Base-by-base conservation (phyloP, 2,329 filamentous ascomycete species). In the Cladorrhinum sp. region DNA sequence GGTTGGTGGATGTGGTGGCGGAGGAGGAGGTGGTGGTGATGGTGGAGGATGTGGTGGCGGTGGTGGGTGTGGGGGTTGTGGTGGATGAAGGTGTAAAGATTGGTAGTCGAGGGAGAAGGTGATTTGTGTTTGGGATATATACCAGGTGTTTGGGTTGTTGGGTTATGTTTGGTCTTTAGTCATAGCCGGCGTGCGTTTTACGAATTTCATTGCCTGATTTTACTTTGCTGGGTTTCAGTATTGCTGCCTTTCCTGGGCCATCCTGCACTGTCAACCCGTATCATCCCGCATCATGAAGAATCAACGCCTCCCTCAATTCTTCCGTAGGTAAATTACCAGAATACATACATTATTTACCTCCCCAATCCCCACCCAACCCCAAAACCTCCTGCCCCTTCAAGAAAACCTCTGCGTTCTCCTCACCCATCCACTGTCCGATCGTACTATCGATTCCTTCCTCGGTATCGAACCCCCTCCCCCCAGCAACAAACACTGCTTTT, bases 341-440 rank as follows among this genome's bases (percentile, higher is more conserved):
- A 20, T 41, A 41, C 36, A 41, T 41, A 41, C 36, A 4, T 16
- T 45, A 45, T 4, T 45, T 18, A 12, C 20, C 10, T 18, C 18
- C 57, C 66, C 61, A 29, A 66, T 50, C 24, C 23, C 49, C 49
- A 25, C 49, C 68, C 63, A 67, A 22, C 23, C 68, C 68, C 3
- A 69, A 62, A 7, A 68, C 57, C 6, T 55, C 54, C 51, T 69
- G 67, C 3, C 63, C 68, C 45, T 57, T 61, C 32, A 63, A 25
- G 9, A 65, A 70, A 10, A 64, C 62, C 2, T 41, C 51, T 0
- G 67, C 57, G 38, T 67, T 69, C 58, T 69, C 41, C 59, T 69
- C 62, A 0, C 70, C 70, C 69, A 71, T 69, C 70, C 70, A 71
- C 61, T 65, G 59, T 1, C 64, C 65, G 49, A 61, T 56, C 7